Evolutionary conservation across 352 stramenopile species (phyloP).

Genomic region (Phytopythium mirpurense): DNA sequence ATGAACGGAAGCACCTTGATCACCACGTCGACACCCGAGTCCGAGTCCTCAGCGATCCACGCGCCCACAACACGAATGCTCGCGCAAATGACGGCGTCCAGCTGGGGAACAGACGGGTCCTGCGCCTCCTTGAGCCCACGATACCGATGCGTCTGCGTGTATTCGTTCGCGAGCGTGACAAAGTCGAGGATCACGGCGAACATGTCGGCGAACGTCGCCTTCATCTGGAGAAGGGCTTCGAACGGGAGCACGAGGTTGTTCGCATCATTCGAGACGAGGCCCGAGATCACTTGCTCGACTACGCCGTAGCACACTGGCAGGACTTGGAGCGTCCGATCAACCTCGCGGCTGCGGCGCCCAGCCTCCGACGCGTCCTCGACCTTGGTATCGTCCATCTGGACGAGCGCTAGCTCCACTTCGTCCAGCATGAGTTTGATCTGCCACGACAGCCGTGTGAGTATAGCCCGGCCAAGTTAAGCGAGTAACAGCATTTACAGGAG

Average conservation of each 20-base stretch:
- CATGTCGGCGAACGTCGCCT: conserved; percentile 57
- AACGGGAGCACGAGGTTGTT: conserved; percentile 47
- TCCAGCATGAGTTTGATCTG: conserved; percentile 86
- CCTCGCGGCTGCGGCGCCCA: conserved; percentile 38
- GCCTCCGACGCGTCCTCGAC: conserved; percentile 41
- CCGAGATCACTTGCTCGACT: conserved; percentile 63
- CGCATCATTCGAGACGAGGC: conserved; percentile 47
- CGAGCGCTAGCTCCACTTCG: conserved; percentile 63
- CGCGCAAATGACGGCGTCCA: conserved; percentile 73
- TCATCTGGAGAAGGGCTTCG: conserved; percentile 69
- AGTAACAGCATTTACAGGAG: not conserved
- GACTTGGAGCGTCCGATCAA: conserved; percentile 47
- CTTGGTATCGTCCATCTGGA: conserved; percentile 60
- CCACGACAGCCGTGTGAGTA: not conserved
- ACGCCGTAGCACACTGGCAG: conserved; percentile 77
- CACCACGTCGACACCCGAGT: conserved; percentile 59
- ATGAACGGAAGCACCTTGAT: conserved; percentile 76
- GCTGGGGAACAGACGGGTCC: conserved; percentile 31
- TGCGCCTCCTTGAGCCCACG: conserved; percentile 33
- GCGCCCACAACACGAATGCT: conserved; percentile 71
- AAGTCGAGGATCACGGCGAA: conserved; percentile 73
- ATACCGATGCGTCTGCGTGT: conserved; percentile 68
- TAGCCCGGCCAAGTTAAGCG: not conserved
- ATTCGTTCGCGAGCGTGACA: conserved; percentile 59
- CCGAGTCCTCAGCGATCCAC: conserved; percentile 82